Evolutionary conservation across 805 yeast genomes (phyloP), one percentile per base, ranked within the genome.

Genomic region (Teunomyces gatunensis): DNA sequence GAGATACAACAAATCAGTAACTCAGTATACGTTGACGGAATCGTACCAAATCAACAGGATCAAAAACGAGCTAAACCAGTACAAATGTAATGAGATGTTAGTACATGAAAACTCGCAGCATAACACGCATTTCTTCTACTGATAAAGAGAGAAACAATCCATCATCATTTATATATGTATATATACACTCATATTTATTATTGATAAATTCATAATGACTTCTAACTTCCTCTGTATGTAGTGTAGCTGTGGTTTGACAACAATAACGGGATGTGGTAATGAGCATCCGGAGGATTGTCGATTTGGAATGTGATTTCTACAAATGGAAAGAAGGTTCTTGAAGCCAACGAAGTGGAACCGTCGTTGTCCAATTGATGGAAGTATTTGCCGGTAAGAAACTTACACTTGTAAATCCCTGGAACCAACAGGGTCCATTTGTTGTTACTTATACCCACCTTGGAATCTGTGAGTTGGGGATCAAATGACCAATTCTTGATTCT

Each of bases 251-350:
- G 89, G 60, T 89, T 89, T 39, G 96, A 83, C 48, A 91, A 71
- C 46, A 91, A 75, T 51, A 91, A 69, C 0, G 98, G 98, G 46
- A 91, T 85, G 63, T 91, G 98, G 66, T 89, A 91, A 63, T 91
- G 98, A 33, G 79, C 71, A 50, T 84, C 89, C 0, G 89, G 84
- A 0, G 87, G 86, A 52, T 75, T 73, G 5, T 75, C 76, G 3
- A 91, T 80, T 27, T 77, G 78, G 60, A 91, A 91, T 0, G 77
- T 73, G 34, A 91, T 87, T 50, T 91, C 97, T 6, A 90, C 89
- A 59, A 79, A 85, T 0, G 97, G 97, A 73, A 90, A 91, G 62
- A 90, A 90, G 1, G 90, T 84, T 48, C 74, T 67, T 47, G 67
- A 65, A 3, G 55, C 53, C 36, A 52, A 46, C 12, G 23, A 42